Conservation (phyloP, 495 filamentous ascomycete genomes). For the Chaetomium fimeti region DNA sequence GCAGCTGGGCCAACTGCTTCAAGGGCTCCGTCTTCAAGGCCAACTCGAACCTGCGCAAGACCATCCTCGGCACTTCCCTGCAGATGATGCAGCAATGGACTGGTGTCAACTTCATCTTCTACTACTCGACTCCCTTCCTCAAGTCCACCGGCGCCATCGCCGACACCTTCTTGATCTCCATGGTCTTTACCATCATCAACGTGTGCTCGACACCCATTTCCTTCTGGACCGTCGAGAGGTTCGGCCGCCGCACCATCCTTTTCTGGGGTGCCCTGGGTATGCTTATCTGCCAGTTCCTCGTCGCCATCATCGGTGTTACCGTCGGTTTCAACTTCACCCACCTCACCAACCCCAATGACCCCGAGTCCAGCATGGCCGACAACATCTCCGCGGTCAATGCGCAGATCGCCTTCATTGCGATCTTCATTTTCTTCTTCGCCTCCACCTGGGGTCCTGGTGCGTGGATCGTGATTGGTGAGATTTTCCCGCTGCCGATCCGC, state of each 20-base stretch:
- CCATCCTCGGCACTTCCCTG: slow-evolving; percentile 68
- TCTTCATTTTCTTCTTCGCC: slow-evolving; percentile 85
- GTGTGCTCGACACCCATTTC: slow-evolving; percentile 77
- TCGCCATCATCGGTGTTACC: slow-evolving; percentile 70
- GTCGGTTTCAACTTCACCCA: slow-evolving; percentile 47
- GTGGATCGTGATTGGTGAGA: slow-evolving; percentile 85
- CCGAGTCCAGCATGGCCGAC: slow-evolving; percentile 36
- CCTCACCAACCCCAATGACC: slow-evolving; percentile 18
- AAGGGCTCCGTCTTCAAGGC: slow-evolving; percentile 56
- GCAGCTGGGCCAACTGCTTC: slow-evolving; percentile 66
- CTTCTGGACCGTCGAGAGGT: slow-evolving; percentile 77
- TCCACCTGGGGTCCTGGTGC: slow-evolving; percentile 75
- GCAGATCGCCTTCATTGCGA: slow-evolving; percentile 71
- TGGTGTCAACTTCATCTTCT: slow-evolving; percentile 93
- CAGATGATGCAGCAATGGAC: slow-evolving; percentile 79
- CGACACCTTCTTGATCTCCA: slow-evolving; percentile 74
- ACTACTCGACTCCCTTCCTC: slow-evolving; percentile 82
- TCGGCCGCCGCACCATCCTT: slow-evolving; percentile 80
- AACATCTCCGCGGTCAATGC: slow-evolving; percentile 64
- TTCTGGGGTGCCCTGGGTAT: slow-evolving; percentile 77
- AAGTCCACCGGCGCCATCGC: slow-evolving; percentile 64
- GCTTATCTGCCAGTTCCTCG: slow-evolving; percentile 82
- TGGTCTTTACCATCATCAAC: slow-evolving; percentile 85
- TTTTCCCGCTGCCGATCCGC: slow-evolving; percentile 81
- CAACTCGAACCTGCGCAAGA: slow-evolving; percentile 65